Base-by-base conservation (phyloP, 345 rosid species). In the Anastatica hierochuntica region DNA sequence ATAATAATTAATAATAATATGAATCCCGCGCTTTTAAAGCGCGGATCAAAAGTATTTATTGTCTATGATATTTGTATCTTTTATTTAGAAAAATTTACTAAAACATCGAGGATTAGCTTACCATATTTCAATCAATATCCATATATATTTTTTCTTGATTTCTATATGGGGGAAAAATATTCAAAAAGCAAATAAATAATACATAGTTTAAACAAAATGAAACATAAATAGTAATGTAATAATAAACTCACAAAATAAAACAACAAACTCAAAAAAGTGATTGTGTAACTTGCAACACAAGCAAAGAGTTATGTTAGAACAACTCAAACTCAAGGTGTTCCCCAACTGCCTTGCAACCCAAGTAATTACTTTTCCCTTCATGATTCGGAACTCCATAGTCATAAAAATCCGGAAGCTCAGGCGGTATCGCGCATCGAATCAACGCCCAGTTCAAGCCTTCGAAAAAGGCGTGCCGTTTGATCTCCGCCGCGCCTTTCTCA, bases 361-460 rank as follows among this genome's bases (percentile, higher is more conserved):
- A 68, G 58, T 69, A 82, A 65, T 79, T 76, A 45, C 73, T 53
- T 50, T 64, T 61, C 50, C 62, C 59, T 53, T 67, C 81, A 5
- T 51, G 79, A 38, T 59, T 59, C 10, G 74, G 66, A 48, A 71
- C 74, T 58, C 81, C 86, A 45, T 36, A 74, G 34, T 84, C 85
- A 30, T 71, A 78, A 29, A 60, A 69, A 14, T 84, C 96, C 0
- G 96, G 96, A 33, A 84, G 72, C 60, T 90, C 96, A 0, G 96
- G 98, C 4, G 98, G 98, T 27, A 80, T 60, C 6, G 89, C 88
- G 17, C 96, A 87, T 1, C 98, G 79, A n/a, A 90, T 84, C 42
- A 90, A 67, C 12, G 98, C 98, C 98, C 98, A 87, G 34, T 90
- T 90, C 71, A 90, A 67, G 6, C 98, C 96, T 43, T 84, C 82